Percentiles rank a stretch among this genome's conserved stretches.
phyloP scores from a whole-genome alignment of 2,329 filamentous ascomycete species.

The Exophiala sp. region DNA sequence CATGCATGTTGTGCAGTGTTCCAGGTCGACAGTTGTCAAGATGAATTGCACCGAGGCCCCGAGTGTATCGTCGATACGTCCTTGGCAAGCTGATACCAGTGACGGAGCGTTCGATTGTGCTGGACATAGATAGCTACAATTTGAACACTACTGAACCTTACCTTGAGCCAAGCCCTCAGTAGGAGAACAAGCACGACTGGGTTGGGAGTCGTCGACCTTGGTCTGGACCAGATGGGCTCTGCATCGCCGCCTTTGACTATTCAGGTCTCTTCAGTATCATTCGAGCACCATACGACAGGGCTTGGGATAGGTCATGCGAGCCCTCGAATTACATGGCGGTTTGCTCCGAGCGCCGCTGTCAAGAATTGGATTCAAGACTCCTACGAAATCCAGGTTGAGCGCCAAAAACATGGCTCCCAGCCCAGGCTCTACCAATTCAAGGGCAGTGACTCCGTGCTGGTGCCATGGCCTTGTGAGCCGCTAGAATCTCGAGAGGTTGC shows the following conservation, averaged over 20 bases:
- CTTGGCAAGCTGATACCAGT: not conserved
- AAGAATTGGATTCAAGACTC: constrained; percentile 29
- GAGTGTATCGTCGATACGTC: not conserved
- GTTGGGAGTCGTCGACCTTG: not conserved
- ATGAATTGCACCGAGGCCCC: not conserved
- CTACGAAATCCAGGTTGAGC: constrained; percentile 30
- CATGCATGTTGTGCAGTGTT: not conserved
- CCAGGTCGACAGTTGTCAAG: not conserved
- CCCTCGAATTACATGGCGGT: constrained; percentile 33
- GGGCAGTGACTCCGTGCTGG: constrained; percentile 27
- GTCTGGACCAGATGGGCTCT: not conserved
- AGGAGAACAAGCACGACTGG: not conserved
- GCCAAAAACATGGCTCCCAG: not conserved
- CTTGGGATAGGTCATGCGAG: constrained; percentile 27
- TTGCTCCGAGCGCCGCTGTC: constrained; percentile 8
- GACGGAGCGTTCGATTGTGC: not conserved
- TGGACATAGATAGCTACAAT: not conserved
- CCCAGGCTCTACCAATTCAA: constrained; percentile 21
- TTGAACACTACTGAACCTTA: not conserved
- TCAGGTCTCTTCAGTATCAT: not conserved
- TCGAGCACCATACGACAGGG: constrained; percentile 22
- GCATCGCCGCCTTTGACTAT: not conserved
- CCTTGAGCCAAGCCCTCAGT: not conserved
- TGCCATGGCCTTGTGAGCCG: constrained; percentile 30
- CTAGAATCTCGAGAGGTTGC: constrained; percentile 26